Conservation (phyloP, 345 rosid species). For the Populus alba region DNA sequence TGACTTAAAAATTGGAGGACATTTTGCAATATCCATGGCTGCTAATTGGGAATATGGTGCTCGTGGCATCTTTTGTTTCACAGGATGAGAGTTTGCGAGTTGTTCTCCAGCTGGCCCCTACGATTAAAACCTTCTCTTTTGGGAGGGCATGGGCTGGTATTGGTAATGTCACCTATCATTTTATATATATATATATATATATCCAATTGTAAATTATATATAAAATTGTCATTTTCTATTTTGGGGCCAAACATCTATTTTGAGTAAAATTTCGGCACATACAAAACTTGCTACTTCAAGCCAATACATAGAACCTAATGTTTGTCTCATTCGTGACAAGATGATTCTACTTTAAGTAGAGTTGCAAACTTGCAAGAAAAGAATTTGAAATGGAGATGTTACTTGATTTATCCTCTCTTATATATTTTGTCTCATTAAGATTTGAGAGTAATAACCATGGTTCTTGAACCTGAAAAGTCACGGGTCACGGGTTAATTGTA, state of each 20-base stretch:
- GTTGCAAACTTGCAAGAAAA: neutral
- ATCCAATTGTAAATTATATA: too few relatives aligned
- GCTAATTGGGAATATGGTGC: neutral
- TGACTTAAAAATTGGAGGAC: too few relatives aligned
- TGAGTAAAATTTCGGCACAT: neutral
- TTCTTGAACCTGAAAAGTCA: too few relatives aligned
- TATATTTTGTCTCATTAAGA: neutral
- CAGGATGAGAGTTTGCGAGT: neutral
- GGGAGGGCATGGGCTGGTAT: neutral
- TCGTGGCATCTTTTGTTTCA: neutral
- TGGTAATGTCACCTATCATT: neutral
- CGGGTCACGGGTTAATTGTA: too few relatives aligned
- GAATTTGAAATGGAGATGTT: neutral
- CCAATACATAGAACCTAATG: neutral
- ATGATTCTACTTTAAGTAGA: neutral
- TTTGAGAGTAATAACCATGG: neutral
- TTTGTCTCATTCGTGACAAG: neutral
- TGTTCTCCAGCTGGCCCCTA: conserved; percentile 1
- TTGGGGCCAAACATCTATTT: neutral
- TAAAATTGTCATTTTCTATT: too few relatives aligned
- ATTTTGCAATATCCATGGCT: neutral
- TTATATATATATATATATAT: neutral
- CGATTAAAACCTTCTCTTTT: neutral
- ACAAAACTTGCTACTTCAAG: neutral
- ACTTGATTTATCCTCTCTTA: too few relatives aligned